A percentile compares a stretch with the other conserved stretches of the same genome.
These are phyloP conservation scores for Monosporascus sp. DNA, from an alignment of 2,329 filamentous ascomycete genomes.

Conservation along the genomic window DNA sequence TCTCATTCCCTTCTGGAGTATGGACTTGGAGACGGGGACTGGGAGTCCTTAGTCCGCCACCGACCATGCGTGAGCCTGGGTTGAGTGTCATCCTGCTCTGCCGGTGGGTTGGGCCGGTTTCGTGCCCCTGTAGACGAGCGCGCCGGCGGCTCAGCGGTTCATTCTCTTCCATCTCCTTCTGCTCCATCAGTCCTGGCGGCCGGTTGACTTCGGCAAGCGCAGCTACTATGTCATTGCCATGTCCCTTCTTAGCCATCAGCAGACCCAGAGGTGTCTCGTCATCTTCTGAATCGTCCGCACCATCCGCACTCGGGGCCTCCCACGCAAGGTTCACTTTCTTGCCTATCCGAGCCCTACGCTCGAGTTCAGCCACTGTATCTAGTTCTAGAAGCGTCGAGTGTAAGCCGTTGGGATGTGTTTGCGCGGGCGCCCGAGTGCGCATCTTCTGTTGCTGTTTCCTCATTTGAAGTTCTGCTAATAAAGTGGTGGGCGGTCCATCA, in stretches of 20 bases:
- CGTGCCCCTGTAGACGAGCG: constrained; percentile 64
- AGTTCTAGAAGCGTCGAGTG: constrained; percentile 86
- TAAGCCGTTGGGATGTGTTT: constrained; percentile 66
- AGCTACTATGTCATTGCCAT: constrained; percentile 41
- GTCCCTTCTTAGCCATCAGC: constrained; percentile 60
- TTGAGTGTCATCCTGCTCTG: constrained; percentile 39
- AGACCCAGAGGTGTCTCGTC: constrained; percentile 79
- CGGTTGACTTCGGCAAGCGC: constrained; percentile 52
- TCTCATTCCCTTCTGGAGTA: constrained; percentile 41
- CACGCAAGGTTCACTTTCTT: constrained; percentile 84
- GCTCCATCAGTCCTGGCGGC: constrained; percentile 72
- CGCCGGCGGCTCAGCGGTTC: constrained; percentile 78
- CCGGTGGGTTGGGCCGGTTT: constrained; percentile 36
- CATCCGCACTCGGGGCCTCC: constrained; percentile 49
- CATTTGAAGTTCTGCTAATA: constrained; percentile 86
- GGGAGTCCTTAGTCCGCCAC: constrained; percentile 19
- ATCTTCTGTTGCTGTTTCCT: constrained; percentile 84
- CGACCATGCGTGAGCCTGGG: constrained; percentile 21
- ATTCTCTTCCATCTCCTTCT: constrained; percentile 82
- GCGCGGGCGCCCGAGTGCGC: constrained; percentile 65
- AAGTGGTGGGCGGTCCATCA: constrained; percentile 75
- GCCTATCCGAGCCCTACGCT: constrained; percentile 66
- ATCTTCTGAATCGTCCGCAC: constrained; percentile 22
- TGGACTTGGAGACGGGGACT: constrained; percentile 26
- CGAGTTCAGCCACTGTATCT: constrained; percentile 82